Evolutionary conservation across 495 filamentous ascomycete species (phyloP).

Genomic region (Apodospora peruviana): DNA sequence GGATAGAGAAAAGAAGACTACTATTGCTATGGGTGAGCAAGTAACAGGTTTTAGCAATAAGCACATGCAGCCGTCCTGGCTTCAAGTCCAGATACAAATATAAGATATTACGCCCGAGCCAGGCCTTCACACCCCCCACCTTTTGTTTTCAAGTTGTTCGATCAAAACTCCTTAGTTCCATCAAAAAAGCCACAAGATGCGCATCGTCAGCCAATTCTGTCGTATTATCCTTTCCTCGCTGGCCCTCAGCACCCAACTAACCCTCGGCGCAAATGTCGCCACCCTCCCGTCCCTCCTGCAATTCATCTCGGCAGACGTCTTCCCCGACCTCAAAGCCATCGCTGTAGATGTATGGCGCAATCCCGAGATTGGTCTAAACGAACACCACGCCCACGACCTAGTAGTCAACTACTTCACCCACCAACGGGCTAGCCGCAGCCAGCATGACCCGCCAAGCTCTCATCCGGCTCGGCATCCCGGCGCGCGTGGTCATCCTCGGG

Average conservation of each 20-base stretch:
- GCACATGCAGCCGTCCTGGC: too few species aligned
- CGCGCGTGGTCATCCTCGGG: conserved; percentile 45
- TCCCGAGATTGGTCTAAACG: conserved; percentile 42
- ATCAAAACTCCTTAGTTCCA: too few species aligned
- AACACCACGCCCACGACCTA: conserved; percentile 41
- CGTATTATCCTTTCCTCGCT: background rate
- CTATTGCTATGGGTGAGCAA: too few species aligned
- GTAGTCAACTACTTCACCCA: conserved; percentile 41
- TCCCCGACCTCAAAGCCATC: conserved; percentile 15
- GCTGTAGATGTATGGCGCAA: conserved; percentile 34
- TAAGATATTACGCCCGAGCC: too few species aligned
- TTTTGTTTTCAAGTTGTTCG: too few species aligned
- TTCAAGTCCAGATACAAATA: too few species aligned
- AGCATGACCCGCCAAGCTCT: conserved; percentile 33
- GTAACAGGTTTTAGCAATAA: too few species aligned
- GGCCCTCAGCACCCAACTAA: background rate
- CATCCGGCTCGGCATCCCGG: conserved; percentile 37
- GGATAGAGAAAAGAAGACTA: too few species aligned
- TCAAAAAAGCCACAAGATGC: too few species aligned
- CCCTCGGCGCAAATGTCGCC: background rate
- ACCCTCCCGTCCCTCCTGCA: background rate
- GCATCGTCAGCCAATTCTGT: background rate
- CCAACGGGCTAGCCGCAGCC: conserved; percentile 39
- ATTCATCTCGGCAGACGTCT: conserved; percentile 7
- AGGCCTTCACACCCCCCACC: too few species aligned